Conservation (phyloP, 2,329 filamentous ascomycete genomes). For the Xylaria hypoxylon region DNA sequence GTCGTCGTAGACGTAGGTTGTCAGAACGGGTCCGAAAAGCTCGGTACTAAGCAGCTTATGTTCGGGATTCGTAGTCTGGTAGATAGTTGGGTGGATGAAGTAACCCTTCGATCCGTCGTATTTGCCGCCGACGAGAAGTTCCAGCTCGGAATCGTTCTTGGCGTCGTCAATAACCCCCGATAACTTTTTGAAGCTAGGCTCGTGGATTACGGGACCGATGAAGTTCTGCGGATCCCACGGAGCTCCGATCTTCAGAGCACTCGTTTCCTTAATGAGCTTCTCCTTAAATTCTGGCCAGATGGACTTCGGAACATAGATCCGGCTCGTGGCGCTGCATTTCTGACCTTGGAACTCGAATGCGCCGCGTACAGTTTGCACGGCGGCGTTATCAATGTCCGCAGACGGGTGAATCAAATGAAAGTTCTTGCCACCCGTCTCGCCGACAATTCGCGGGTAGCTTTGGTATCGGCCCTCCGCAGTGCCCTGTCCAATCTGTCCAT, state of each 20-base stretch:
- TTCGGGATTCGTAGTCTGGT: slow-evolving; percentile 76
- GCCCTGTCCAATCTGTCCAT: slow-evolving; percentile 84
- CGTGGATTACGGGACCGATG: slow-evolving; percentile 88
- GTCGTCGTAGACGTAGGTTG: slow-evolving; percentile 83
- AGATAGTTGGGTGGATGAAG: slow-evolving; percentile 87
- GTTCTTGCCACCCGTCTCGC: slow-evolving; percentile 94
- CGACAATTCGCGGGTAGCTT: slow-evolving; percentile 88
- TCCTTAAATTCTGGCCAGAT: slow-evolving; percentile 78
- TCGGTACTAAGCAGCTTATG: slow-evolving; percentile 82
- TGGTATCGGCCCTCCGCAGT: slow-evolving; percentile 85
- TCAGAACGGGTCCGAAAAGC: slow-evolving; percentile 68
- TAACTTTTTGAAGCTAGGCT: slow-evolving; percentile 83
- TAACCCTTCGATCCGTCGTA: slow-evolving; percentile 84
- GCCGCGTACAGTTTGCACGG: slow-evolving; percentile 83
- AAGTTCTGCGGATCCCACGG: slow-evolving; percentile 80
- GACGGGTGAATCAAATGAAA: slow-evolving; percentile 85
- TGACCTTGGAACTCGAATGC: slow-evolving; percentile 93
- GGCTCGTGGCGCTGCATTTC: slow-evolving; percentile 88
- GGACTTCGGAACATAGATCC: slow-evolving; percentile 81
- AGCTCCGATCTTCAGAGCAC: slow-evolving; percentile 76
- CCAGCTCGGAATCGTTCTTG: slow-evolving; percentile 78
- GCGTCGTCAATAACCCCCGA: slow-evolving; percentile 80
- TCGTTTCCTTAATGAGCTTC: slow-evolving; percentile 74
- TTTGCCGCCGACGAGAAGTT: slow-evolving; percentile 79
- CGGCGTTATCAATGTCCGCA: slow-evolving; percentile 83